Conservation (phyloP, 2,329 filamentous ascomycete genomes). For the Arthrobotrys iridis region DNA sequence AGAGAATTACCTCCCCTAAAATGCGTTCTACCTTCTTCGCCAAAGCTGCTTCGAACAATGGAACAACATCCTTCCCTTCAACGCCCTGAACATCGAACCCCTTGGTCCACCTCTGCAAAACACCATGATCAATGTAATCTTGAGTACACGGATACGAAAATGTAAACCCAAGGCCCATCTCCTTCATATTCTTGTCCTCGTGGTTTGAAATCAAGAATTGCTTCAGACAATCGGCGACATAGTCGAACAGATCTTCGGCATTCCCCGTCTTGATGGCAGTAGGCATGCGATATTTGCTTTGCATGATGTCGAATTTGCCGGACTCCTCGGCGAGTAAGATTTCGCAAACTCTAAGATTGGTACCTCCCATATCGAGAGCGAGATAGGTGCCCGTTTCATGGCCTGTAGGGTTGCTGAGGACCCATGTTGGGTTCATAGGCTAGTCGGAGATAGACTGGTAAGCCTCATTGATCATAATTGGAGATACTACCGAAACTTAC, state of each 20-base stretch:
- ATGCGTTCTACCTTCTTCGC: conserved; percentile 70
- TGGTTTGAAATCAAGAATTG: conserved; percentile 91
- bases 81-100: conserved; percentile 94
- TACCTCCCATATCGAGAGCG: conserved; percentile 94
- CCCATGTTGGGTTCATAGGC: conserved; percentile 99
- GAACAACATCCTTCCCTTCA: conserved; percentile 88
- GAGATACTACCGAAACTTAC: conserved; percentile 67
- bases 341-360: conserved; percentile 93
- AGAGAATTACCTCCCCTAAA: too few species aligned
- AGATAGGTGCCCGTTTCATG: conserved; percentile 87
- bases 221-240: conserved; percentile 89
- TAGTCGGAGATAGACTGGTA: conserved; percentile 61
- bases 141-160: conserved; percentile 96
- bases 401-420: conserved; percentile 87
- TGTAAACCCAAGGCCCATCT: conserved; percentile 87
- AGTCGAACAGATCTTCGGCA: conserved; percentile 89
- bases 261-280: conserved; percentile 88
- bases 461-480: conserved; percentile 35
- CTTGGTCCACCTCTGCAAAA: conserved; percentile 96
- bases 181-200: conserved; percentile 71
- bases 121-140: conserved; percentile 89
- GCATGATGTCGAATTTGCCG: conserved; percentile 91
- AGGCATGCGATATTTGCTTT: conserved; percentile 95
- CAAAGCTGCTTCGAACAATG: conserved; percentile 83
- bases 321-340: conserved; percentile 87